These are phyloP conservation scores for Codiaeum variegatum DNA, from an alignment of 441 rosid genomes.

Conservation along the genomic window DNA sequence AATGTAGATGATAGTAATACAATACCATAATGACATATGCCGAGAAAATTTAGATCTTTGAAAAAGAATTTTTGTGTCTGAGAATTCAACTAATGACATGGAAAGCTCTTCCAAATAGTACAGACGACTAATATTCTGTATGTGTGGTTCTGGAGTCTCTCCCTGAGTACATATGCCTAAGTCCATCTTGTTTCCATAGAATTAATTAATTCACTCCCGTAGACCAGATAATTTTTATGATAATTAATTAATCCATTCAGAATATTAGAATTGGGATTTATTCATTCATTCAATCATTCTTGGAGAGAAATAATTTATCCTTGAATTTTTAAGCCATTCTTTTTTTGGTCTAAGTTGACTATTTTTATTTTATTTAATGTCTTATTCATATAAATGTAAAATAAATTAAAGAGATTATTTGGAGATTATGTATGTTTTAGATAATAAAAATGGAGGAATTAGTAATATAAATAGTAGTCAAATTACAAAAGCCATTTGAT, in stretches of 20 bases:
- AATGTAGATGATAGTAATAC: neutral
- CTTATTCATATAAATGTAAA: too few relatives aligned
- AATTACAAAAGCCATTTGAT: neutral
- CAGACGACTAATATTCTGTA: neutral
- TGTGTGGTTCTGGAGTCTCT: neutral
- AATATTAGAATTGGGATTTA: conserved; percentile 1
- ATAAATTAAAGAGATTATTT: too few relatives aligned
- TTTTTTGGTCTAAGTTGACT: neutral
- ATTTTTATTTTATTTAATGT: too few relatives aligned
- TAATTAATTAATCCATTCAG: neutral
- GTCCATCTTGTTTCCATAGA: conserved; percentile 3
- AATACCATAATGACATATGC: too few relatives aligned
- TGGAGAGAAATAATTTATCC: neutral
- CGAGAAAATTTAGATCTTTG: too few relatives aligned
- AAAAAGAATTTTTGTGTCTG: neutral
- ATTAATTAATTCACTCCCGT: neutral
- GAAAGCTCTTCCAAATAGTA: neutral
- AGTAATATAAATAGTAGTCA: neutral
- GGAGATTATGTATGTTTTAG: neutral
- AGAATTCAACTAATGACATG: neutral
- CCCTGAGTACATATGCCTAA: neutral
- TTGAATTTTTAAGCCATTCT: neutral
- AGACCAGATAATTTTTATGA: neutral
- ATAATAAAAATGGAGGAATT: neutral
- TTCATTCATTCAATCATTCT: neutral